These are phyloP conservation scores for Bipolaris zeicola DNA, from an alignment of 2,329 filamentous ascomycete species.

Conservation along the genomic window DNA sequence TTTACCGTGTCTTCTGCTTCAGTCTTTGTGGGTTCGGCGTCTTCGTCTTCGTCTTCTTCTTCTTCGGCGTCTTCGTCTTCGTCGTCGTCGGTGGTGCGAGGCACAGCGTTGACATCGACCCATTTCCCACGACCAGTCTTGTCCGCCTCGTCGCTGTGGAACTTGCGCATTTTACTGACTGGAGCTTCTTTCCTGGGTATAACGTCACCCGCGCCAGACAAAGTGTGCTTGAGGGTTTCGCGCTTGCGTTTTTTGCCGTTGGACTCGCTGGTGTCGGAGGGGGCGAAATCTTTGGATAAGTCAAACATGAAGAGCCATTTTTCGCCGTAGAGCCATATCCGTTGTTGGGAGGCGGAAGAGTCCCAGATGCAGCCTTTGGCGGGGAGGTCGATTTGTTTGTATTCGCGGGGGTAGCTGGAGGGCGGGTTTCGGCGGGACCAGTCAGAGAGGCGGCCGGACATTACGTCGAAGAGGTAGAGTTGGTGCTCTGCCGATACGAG, in stretches of 20 bases:
- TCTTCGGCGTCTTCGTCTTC: neutral
- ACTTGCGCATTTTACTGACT: slow-evolving; percentile 57
- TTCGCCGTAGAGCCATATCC: slow-evolving; percentile 86
- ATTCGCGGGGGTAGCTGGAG: slow-evolving; percentile 73
- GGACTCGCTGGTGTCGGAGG: slow-evolving; percentile 22
- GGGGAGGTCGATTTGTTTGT: slow-evolving; percentile 75
- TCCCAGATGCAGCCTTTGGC: slow-evolving; percentile 89
- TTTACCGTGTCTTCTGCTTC: slow-evolving; percentile 15
- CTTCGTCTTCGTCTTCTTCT: slow-evolving; percentile 11
- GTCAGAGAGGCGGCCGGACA: slow-evolving; percentile 75
- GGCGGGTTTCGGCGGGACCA: slow-evolving; percentile 87
- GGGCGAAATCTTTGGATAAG: slow-evolving; percentile 69
- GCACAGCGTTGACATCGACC: slow-evolving; percentile 34
- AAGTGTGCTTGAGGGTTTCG: slow-evolving; percentile 44
- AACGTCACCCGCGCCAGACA: slow-evolving; percentile 62
- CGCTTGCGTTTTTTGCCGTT: slow-evolving; percentile 40
- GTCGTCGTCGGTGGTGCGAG: slow-evolving; percentile 29
- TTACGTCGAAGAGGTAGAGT: slow-evolving; percentile 78
- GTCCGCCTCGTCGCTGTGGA: slow-evolving; percentile 48
- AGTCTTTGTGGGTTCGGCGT: slow-evolving; percentile 11
- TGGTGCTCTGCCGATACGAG: slow-evolving; percentile 69
- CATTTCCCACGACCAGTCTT: slow-evolving; percentile 31
- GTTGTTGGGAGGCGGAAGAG: slow-evolving; percentile 56
- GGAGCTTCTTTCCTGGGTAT: slow-evolving; percentile 55
- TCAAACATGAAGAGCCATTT: slow-evolving; percentile 94